phyloP scores from a whole-genome alignment of 2,329 filamentous ascomycete genomes.

The Calonectria montana region DNA sequence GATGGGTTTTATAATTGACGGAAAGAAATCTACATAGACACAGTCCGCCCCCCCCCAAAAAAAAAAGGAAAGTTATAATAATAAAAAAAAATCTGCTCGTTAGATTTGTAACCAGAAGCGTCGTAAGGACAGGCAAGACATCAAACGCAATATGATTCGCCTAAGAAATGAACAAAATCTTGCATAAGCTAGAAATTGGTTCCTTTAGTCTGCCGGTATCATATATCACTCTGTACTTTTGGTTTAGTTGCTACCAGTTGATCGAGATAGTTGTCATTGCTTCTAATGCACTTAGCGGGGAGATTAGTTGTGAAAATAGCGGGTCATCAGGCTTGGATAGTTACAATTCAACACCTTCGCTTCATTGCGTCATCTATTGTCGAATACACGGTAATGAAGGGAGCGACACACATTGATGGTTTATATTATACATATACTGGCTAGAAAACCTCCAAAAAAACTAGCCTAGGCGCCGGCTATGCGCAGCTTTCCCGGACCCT shows the following conservation, averaged over 20 bases:
- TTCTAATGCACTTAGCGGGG: slow-evolving; percentile 22
- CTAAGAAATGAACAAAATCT: neutral
- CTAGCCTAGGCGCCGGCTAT: neutral
- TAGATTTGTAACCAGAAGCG: neutral
- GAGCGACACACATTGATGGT: neutral
- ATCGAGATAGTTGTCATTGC: too few species aligned
- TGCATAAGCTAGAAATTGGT: neutral
- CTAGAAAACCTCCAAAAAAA: neutral
- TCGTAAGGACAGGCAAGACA: too few species aligned
- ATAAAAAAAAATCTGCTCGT: neutral
- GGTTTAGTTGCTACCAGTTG: neutral
- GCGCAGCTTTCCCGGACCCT: neutral
- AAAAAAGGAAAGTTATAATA: neutral
- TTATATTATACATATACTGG: neutral
- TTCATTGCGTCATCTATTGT: neutral
- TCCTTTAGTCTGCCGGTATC: neutral
- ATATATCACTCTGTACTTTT: neutral
- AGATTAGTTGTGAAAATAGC: neutral
- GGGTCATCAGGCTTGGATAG: slow-evolving; percentile 14
- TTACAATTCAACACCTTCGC: neutral
- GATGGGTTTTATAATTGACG: neutral
- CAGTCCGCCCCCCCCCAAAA: too few species aligned
- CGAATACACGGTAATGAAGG: neutral
- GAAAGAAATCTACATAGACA: too few species aligned
- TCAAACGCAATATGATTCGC: neutral